Base-by-base conservation (phyloP, 768 basidiomycete species). In the Cystofilobasidium macerans region DNA sequence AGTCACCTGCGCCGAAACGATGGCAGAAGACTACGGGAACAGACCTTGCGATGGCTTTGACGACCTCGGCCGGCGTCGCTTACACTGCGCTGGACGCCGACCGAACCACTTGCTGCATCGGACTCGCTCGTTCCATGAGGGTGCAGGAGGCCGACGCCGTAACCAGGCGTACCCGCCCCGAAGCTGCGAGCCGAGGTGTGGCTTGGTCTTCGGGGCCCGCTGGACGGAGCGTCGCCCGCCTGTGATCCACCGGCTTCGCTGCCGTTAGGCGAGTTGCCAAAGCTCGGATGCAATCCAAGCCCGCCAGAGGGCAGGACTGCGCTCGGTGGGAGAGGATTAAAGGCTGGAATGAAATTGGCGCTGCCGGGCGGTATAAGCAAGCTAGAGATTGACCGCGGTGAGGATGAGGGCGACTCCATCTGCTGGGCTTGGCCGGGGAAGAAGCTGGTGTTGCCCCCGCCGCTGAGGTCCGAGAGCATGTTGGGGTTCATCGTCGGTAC, bases 401-500 rank as follows among this genome's bases (percentile, higher is more conserved):
- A 47, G 22, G 45, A 47, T n/a, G n/a, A n/a, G 9, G 45, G 35
- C 11, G 38, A 42, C 20, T 61, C 35, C 35, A 61, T 28, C 32
- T 28, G 60, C 38, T 42, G 60, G n/a, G 30, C 22, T n/a, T 61
- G 38, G 28, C 26, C 24, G 11, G 59, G 58, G 26, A 60, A 57
- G 42, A 54, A 66, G 45, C 33, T 33, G 9, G 16, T 14, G 65
- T 43, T 47, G 35, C 33, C n/a, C 22, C 43, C 35, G 30, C 16
- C n/a, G 11, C 57, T 20, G 42, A 30, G 16, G 12, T 45, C 47
- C 3, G 65, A 40, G 1, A 66, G 48, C 48, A 60, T 45, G 28
- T 43, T 59, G 7, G 65, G 65, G 18, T 66, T 40, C 65, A 66
- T 66, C 26, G 65, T 66, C 26, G 65, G 65, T 22, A 58, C 62